Conservation (phyloP, 108 stramenopile species). For the Nitzschia sp. region DNA sequence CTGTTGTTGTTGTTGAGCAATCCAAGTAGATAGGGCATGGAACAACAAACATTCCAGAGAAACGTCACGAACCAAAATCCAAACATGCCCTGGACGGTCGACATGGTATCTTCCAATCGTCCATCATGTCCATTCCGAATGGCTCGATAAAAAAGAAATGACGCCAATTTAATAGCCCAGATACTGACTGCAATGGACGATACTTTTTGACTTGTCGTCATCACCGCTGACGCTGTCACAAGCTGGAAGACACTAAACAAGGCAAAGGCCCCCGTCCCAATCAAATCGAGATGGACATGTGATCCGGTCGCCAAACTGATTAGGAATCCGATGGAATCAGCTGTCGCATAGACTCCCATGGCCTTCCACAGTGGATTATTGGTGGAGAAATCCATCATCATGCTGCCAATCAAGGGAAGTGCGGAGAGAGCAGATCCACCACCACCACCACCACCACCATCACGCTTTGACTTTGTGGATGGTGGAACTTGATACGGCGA, state of each 20-base stretch:
- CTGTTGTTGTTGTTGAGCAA: conserved; percentile 12
- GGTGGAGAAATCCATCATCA: no score
- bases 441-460: not conserved
- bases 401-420: not conserved
- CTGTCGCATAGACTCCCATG: conserved; percentile 17
- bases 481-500: not conserved
- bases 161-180: conserved; percentile 70
- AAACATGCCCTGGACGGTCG: conserved; percentile 46
- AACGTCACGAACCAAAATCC: conserved; percentile 75
- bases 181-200: conserved; percentile 48
- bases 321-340: conserved; percentile 34
- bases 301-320: conserved; percentile 38
- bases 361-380: conserved; percentile 37
- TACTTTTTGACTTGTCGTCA: conserved; percentile 8
- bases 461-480: not conserved
- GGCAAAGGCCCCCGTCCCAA: conserved; percentile 83
- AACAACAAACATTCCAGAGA: conserved; percentile 66
- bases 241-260: conserved; percentile 38
- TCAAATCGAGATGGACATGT: conserved; percentile 72
- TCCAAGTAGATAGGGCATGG: conserved; percentile 74
- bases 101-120: conserved; percentile 52
- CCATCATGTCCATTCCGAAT: conserved; percentile 52
- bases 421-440: not conserved
- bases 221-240: not conserved
- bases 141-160: conserved; percentile 71